Percentiles rank a stretch among this genome's conserved stretches.
These are phyloP conservation scores for Rhizopus microsporus DNA, from an alignment of 371 early-diverging fungal genomes.

Conservation along the genomic window DNA sequence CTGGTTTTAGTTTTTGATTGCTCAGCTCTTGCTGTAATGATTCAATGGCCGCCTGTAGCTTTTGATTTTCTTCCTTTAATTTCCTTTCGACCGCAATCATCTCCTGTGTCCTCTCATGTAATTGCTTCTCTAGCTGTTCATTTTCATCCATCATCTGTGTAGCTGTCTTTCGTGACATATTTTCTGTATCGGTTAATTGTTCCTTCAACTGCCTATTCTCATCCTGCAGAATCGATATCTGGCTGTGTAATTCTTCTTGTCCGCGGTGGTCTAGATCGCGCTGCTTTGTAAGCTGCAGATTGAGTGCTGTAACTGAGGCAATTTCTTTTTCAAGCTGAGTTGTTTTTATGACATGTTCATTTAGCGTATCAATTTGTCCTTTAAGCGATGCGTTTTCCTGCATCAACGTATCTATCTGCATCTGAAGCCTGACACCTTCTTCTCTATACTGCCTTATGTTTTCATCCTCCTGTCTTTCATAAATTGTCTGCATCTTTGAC, in stretches of 20 bases:
- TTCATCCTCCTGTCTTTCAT: too few species aligned
- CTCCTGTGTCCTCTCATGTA: slow-evolving; percentile 1
- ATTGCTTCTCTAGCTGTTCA: slow-evolving; percentile 10
- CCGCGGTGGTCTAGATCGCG: slow-evolving; percentile 1
- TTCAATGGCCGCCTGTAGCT: slow-evolving; percentile 10
- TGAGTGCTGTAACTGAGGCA: background rate
- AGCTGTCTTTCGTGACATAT: slow-evolving; percentile 11
- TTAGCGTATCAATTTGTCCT: background rate
- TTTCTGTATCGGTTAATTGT: slow-evolving; percentile 9
- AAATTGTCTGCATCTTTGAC: background rate
- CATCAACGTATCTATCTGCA: too few species aligned
- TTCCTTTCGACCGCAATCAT: slow-evolving; percentile 5
- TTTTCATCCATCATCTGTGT: slow-evolving; percentile 13
- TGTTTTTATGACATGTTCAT: background rate
- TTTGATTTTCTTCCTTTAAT: slow-evolving; percentile 12
- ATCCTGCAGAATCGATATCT: background rate
- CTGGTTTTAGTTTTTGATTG: background rate
- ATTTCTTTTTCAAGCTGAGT: background rate
- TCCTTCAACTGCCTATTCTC: slow-evolving; percentile 12
- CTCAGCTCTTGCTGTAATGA: slow-evolving; percentile 11
- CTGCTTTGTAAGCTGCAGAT: slow-evolving; percentile 11
- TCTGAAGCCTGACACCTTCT: too few species aligned
- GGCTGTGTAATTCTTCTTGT: background rate
- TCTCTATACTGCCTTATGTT: too few species aligned
- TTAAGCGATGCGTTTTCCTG: slow-evolving; percentile 9